These are phyloP conservation scores for Theobroma grandiflorum DNA, from an alignment of 441 rosid species.

Conservation along the genomic window DNA sequence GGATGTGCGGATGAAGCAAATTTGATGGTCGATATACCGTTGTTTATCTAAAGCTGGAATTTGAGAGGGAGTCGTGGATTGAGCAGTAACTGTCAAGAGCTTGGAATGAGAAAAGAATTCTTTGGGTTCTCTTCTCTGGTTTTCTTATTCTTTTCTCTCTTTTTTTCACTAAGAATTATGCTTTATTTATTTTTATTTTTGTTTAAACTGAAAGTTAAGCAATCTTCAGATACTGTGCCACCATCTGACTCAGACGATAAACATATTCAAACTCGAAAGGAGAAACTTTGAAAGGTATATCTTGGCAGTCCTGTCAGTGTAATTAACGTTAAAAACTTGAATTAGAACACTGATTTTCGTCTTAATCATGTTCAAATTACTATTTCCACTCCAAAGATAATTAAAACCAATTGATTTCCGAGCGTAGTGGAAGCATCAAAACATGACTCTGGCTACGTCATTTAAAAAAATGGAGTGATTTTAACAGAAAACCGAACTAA, in stretches of 20 bases:
- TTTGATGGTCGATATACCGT: slow-evolving; percentile 21
- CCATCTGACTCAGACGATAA: background rate
- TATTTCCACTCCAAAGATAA: background rate
- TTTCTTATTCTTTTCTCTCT: background rate
- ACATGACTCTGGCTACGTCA: background rate
- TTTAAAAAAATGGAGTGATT: background rate
- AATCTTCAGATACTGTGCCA: background rate
- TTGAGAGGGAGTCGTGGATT: slow-evolving; percentile 19
- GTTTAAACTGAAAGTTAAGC: slow-evolving; percentile 29
- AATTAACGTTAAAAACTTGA: background rate
- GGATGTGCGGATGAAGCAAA: slow-evolving; percentile 8
- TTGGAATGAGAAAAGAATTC: slow-evolving; percentile 9
- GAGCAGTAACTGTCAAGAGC: background rate
- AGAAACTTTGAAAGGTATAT: background rate
- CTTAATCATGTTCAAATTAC: background rate
- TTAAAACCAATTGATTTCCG: background rate
- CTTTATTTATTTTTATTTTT: background rate
- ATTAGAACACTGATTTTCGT: background rate
- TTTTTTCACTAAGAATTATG: background rate
- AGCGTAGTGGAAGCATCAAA: background rate
- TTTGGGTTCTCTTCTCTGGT: background rate
- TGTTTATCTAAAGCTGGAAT: background rate
- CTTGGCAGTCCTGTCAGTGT: background rate
- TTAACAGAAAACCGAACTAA: background rate
- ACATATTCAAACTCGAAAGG: background rate